phyloP scores from a whole-genome alignment of 768 basidiomycete species.

The Xerocomus brunneocitrinus region DNA sequence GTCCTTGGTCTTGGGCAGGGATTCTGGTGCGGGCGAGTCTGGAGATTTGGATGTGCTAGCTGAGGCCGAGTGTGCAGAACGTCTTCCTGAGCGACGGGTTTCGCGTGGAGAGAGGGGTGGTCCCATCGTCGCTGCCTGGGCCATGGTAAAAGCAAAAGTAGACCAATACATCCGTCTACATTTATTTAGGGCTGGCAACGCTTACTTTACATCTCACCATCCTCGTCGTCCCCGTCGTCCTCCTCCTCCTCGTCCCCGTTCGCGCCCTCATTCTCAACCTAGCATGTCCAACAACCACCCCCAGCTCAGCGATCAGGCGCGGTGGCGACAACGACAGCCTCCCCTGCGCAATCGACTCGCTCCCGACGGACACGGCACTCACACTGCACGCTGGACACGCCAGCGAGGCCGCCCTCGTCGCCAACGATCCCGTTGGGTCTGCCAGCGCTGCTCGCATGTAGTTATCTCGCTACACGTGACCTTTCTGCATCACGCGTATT shows the following conservation, averaged over 20 bases:
- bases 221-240: background rate
- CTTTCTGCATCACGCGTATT: constrained; percentile 4
- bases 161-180: constrained; percentile 11
- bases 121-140: constrained; percentile 67
- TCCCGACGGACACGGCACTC: background rate
- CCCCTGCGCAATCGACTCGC: constrained; percentile 2
- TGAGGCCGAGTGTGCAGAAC: constrained; percentile 62
- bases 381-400: constrained; percentile 2
- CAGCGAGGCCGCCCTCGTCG: constrained; percentile 1
- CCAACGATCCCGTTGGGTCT: constrained; percentile 10
- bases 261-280: background rate
- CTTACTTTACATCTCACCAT: constrained; percentile 7
- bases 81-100: constrained; percentile 72
- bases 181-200: constrained; percentile 37
- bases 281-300: background rate
- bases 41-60: constrained; percentile 70
- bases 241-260: background rate
- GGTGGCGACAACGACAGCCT: background rate
- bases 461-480: constrained; percentile 28
- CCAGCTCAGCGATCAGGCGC: constrained; percentile 14
- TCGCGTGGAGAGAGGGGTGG: constrained; percentile 75
- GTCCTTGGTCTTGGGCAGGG: constrained; percentile 40
- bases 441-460: constrained; percentile 9
- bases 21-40: constrained; percentile 56
- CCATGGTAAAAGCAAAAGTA: constrained; percentile 38